Evolutionary conservation across 2,329 filamentous ascomycete species (phyloP), one percentile per base, ranked within the genome.

Genomic region (Epichloe baconii): DNA sequence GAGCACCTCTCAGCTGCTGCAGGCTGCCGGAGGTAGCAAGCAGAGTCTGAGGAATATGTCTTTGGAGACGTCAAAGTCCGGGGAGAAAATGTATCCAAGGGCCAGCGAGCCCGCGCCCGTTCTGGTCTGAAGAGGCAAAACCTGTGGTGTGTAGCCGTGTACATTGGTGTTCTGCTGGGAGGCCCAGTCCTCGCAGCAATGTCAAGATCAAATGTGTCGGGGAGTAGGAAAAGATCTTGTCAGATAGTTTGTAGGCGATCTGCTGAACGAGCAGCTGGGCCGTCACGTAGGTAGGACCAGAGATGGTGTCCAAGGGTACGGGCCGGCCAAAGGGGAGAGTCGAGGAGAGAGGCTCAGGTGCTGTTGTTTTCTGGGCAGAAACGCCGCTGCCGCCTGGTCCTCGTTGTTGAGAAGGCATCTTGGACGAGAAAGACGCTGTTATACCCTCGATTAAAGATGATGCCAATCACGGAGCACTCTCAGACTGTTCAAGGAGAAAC

Each of bases 141-240:
- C 80, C 14, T 81, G 74, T 47, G 93, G 91, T 55, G 81, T 71
- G 64, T 90, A 86, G 60, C 88, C 88, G 70, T 90, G 82, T 56
- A 85, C 81, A 72, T 98, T 98, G 65, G 77, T 74, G 64, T 88
- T 83, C 55, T 79, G 73, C 55, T 79, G 71, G 31, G 71, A 68
- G 47, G 80, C 77, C 93, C 93, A 98, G 58, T 80, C 70, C 84
- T 86, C 50, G 87, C 83, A 45, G 90, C 88, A 55, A 83, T 69
- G 66, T 97, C 91, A 57, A 98, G 78, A 65, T 94, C 87, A 63
- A 96, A 97, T 14, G 88, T 86, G 63, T 95, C 87, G 31, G 90
- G 3, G 91, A 97, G 75, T 95, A 97, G 52, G 90, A 86, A 73
- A 95, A 98, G 71, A 97, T 83, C 76, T 95, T 95, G 75, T 97